Evolutionary conservation across 2,329 filamentous ascomycete genomes (phyloP), one percentile per base, ranked within the genome.

Genomic region (Ophiostoma perfectum): DNA sequence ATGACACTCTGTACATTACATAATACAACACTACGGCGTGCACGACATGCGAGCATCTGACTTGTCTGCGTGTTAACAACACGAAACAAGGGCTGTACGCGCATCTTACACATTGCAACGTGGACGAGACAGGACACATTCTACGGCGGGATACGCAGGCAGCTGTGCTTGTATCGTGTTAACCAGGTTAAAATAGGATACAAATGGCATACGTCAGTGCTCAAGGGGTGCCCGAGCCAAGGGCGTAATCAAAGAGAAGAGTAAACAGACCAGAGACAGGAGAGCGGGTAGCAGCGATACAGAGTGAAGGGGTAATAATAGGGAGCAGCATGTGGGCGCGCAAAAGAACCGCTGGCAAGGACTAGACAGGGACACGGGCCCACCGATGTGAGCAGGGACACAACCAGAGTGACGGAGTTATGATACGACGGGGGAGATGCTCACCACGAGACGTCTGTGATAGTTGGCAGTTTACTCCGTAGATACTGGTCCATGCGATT

Each of bases 161-260:
- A 55, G 4, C 49, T 18, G 49, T 55, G 9, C 6, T 5, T 47
- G 12, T 47, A 4, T 47, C 45, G 27, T 27, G 27, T 27, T 27
- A 27, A 27, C 27, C 1, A 14, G 60, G 39, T 36, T 38, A 39
- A 42, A 64, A 55, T 47, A 9, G 44, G 14, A 55, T 39, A 38
- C 14, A 44, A 55, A n/a, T 49, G 41, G 58, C 67, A 45, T 69
- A 69, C 68, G 68, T 69, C 68, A 69, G 68, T 66, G 68, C 58
- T 62, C 58, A 38, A 62, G 58, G 65, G 55, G 65, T 27, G 44
- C n/a, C 58, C 58, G 58, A 62, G 58, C 36, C 58, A 62, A 63
- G 42, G 45, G 67, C 36, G 65, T 41, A 58, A 66, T 69, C 52
- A 64, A 55, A 55, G 45, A 27, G 27, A 11, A 52, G n/a, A 27